Base-by-base conservation (phyloP, 164 flowering plant genomes). In the Protea cynaroides region DNA sequence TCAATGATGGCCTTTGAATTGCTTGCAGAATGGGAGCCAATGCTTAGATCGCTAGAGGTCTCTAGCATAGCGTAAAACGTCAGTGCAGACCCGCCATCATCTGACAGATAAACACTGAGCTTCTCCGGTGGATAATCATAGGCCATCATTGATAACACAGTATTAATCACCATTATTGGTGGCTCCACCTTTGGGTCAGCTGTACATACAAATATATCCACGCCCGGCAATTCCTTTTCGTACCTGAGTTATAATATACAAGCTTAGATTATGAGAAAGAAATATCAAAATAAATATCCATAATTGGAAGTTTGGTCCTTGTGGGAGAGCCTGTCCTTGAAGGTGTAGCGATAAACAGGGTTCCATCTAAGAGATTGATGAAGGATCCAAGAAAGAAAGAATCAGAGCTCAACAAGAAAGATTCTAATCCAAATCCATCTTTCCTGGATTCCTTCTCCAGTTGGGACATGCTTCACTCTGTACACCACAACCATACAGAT, bases 21-120 rank as follows among this genome's bases (percentile, higher is more conserved):
- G 72, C 57, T 56, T 79, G 72, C 84, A 83, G 37, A 73, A 83
- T 4, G 86, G 86, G 22, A 83, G 36, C 86, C 84, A 83, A 19
- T 64, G 62, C 59, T 65, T 74, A 0, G 79, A 34, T 50, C 79
- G 79, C 15, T 29, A 15, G 84, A 68, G 4, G 87, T 83, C 66
- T 81, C 81, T 14, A 81, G 14, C 4, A 83, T 58, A 4, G 84
- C 87, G 13, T 77, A 76, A 44, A 81, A 79, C 0, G 83, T 81
- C 7, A 81, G 52, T 0, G 69, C 69, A n/a, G 84, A 81, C 1
- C 79, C 78, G 18, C 77, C 87, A 44, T 79, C 81, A 2, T 82
- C 83, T 0, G 85, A 82, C 2, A 79, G 63, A 56, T 80, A 80
- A 25, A 82, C 79, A 17, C 64, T 60, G 24, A 80, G 61, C 69